These are phyloP conservation scores for Chlamydomonas sp. DNA, from an alignment of 139 green algal species.

Conservation along the genomic window DNA sequence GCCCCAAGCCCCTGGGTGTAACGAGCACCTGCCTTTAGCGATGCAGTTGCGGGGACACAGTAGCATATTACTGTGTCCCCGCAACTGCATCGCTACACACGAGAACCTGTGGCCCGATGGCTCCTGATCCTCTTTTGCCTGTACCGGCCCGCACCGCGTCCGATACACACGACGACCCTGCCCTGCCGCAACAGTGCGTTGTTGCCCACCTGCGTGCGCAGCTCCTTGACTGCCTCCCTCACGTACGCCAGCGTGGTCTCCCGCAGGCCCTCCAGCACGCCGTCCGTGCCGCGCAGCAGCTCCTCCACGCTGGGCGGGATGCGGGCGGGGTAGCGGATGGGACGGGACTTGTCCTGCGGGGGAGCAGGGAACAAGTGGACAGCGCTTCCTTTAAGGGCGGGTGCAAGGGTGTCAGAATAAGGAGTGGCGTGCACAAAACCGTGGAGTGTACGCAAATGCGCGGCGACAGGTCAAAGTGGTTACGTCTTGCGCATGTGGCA, in stretches of 20 bases:
- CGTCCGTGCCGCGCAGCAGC: constrained; percentile 47
- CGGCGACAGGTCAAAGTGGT: too few species aligned
- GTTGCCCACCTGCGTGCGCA: constrained; percentile 55
- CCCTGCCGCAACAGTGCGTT: not conserved
- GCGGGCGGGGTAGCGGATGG: constrained; percentile 51
- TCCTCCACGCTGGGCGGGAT: constrained; percentile 47
- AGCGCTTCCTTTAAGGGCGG: not conserved
- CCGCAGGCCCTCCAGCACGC: constrained; percentile 47
- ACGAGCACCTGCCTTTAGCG: not conserved
- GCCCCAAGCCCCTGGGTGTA: not conserved
- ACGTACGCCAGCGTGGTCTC: constrained; percentile 49
- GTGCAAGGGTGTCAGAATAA: not conserved
- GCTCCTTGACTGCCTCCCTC: constrained; percentile 39
- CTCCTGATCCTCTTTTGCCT: not conserved
- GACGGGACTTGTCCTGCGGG: constrained; percentile 24
- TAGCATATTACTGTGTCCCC: not conserved
- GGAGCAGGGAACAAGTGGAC: too few species aligned
- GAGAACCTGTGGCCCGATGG: not conserved
- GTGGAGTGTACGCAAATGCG: not conserved
- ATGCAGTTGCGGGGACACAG: not conserved
- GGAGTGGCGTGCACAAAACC: not conserved
- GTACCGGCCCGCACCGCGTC: not conserved
- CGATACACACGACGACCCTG: not conserved
- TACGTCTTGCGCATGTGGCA: not conserved
- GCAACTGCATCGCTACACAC: not conserved